phyloP scores from a whole-genome alignment of 352 stramenopile species.

The Albugo candida region DNA sequence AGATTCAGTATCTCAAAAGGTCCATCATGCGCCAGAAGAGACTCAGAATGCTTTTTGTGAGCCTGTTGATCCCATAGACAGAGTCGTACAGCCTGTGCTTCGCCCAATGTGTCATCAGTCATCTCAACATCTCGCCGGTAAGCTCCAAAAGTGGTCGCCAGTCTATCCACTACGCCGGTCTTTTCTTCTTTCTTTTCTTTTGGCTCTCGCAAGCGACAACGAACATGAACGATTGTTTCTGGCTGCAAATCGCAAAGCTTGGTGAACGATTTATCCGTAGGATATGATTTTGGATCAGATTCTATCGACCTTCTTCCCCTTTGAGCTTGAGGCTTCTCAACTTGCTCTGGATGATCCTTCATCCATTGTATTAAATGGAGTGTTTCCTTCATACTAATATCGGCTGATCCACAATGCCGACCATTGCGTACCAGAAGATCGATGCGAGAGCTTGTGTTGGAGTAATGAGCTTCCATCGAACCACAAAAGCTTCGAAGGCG shows the following conservation, averaged over 20 bases:
- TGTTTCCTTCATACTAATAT: constrained; percentile 18
- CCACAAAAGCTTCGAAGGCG: constrained; percentile 21
- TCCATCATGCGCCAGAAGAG: constrained; percentile 19
- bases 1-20: constrained; percentile 18
- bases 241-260: constrained; percentile 26
- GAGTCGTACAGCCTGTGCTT: constrained; percentile 1
- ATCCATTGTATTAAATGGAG: too few relatives aligned
- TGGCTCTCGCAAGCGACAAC: constrained; percentile 15
- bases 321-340: too few relatives aligned
- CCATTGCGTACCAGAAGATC: constrained; percentile 38
- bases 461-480: constrained; percentile 34
- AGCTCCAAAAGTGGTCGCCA: too few relatives aligned
- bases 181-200: not conserved
- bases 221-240: constrained; percentile 30
- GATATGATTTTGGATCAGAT: too few relatives aligned
- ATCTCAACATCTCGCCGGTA: too few relatives aligned
- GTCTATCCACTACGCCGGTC: too few relatives aligned
- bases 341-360: too few relatives aligned
- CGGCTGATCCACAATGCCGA: constrained; percentile 31
- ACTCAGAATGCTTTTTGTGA: constrained; percentile 19
- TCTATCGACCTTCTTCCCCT: too few relatives aligned
- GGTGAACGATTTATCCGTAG: not conserved
- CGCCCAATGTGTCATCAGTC: too few relatives aligned
- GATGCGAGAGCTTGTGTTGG: constrained; percentile 14
- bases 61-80: constrained; percentile 51